Base-by-base conservation (phyloP, 306 rosid genomes). In the Cajanus cajan region DNA sequence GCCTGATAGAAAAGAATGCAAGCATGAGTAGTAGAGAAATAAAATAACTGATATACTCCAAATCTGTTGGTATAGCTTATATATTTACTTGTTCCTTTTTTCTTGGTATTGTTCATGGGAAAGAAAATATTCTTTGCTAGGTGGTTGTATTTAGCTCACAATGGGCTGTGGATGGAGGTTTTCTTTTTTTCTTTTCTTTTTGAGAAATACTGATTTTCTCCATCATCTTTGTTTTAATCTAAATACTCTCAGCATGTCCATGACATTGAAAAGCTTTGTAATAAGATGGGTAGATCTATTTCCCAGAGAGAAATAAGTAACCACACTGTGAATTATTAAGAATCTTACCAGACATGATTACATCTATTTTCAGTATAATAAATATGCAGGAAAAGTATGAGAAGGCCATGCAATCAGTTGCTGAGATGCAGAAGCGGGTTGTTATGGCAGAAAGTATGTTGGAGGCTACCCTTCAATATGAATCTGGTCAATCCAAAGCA, bases 381-480 rank as follows among this genome's bases (percentile, higher is more conserved):
- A 77, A 78, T 74, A 65, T 87, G 88, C 94, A 95, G 98, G 99
- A 93, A 84, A 95, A 90, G 76, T 93, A 93, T 82, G 98, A 93
- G 36, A 93, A 90, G 64, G 90, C 99, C 40, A 74, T 80, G 86
- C 87, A 86, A 75, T 91, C 90, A 39, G 45, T 90, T 16, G 83
- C 85, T 71, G 98, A 93, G 80, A 90, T 89, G 96, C 87, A 91
- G 68, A 93, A 91, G 82, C 92, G 90, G 68, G 97, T 84, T 74
- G 88, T 90, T 59, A 81, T 93, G 86, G 98, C 97, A 28, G 99
- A 95, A 86, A 91, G 96, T 67, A 81, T 90, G 94, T 76, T 95
- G 89, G 99, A 91, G 87, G 98, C 97, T 75, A 95, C 99, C 72
- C 77, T 95, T 82, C 97, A 93, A 72, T 95, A 95, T 73, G 94